Conservation (phyloP, 345 rosid genomes). For the Bruguiera gymnorhiza region DNA sequence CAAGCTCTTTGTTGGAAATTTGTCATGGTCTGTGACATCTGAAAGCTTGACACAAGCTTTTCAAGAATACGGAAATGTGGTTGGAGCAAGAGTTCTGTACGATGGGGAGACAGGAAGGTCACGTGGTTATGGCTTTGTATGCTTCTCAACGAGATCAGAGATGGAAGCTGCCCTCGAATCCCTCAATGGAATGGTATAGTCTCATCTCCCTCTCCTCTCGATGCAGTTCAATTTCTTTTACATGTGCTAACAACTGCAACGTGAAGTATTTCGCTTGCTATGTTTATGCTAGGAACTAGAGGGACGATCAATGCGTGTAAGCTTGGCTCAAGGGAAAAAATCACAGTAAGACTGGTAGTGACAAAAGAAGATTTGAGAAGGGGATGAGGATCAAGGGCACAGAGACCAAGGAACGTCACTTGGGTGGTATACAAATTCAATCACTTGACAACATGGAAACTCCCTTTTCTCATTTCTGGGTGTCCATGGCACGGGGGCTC, state of each 20-base stretch:
- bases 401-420: neutral
- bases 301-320: constrained; percentile 71
- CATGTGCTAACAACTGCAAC: neutral
- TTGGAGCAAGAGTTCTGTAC: constrained; percentile 78
- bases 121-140: constrained; percentile 76
- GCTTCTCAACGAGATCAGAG: constrained; percentile 56
- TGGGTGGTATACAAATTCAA: neutral
- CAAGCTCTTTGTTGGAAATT: constrained; percentile 81
- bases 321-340: constrained; percentile 69
- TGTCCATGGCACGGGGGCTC: neutral
- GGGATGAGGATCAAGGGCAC: neutral
- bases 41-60: constrained; percentile 68
- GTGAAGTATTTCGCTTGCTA: neutral
- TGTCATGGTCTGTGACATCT: constrained; percentile 79
- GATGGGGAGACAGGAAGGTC: constrained; percentile 91
- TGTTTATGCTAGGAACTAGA: constrained; percentile 52
- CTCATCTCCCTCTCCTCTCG: neutral
- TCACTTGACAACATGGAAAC: neutral
- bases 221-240: neutral
- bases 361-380: constrained; percentile 1
- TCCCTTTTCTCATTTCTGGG: neutral
- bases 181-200: constrained; percentile 58
- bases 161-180: constrained; percentile 78
- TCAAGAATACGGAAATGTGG: constrained; percentile 65
- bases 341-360: constrained; percentile 10